phyloP scores from a whole-genome alignment of 169 alveolate genomes.

The Cryptosporidium sp. region DNA sequence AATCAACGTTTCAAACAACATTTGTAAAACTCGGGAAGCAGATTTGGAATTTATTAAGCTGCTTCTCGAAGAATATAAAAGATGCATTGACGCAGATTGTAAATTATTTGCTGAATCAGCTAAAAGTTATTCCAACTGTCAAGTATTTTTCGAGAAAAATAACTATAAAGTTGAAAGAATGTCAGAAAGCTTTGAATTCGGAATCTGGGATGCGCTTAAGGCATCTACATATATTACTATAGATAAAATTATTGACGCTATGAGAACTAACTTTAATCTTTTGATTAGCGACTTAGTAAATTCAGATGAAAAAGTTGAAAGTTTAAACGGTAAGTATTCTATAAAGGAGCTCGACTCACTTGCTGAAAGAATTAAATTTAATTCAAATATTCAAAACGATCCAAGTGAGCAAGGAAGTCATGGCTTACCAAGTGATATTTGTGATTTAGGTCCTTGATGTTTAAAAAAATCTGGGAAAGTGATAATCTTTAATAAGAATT shows the following conservation, averaged over 20 bases:
- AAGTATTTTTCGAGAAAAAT: neutral
- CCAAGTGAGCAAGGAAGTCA: neutral
- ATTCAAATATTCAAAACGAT: neutral
- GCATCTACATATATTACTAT: constrained; percentile 41
- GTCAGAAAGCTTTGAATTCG: constrained; percentile 22
- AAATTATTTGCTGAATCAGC: neutral
- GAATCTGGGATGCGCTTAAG: constrained; percentile 63
- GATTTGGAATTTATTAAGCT: constrained; percentile 12
- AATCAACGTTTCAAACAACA: neutral
- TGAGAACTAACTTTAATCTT: neutral
- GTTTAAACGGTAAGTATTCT: constrained; percentile 52
- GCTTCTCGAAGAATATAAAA: constrained; percentile 21
- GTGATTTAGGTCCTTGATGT: constrained; percentile 29
- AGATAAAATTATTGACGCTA: constrained; percentile 9
- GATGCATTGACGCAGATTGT: neutral
- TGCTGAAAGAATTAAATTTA: constrained; percentile 34
- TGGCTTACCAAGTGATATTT: constrained; percentile 13
- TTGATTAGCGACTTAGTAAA: neutral
- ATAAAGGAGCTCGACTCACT: constrained; percentile 27
- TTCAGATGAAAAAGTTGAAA: neutral
- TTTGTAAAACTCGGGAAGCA: neutral
- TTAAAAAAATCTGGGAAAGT: neutral
- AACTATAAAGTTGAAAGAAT: constrained; percentile 6
- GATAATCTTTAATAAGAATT: neutral
- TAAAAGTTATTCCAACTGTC: neutral